Percentiles rank a stretch among this genome's conserved stretches.
Conservation (phyloP, 176 grass and related monocot species). For the Thinopyrum elongatum region DNA sequence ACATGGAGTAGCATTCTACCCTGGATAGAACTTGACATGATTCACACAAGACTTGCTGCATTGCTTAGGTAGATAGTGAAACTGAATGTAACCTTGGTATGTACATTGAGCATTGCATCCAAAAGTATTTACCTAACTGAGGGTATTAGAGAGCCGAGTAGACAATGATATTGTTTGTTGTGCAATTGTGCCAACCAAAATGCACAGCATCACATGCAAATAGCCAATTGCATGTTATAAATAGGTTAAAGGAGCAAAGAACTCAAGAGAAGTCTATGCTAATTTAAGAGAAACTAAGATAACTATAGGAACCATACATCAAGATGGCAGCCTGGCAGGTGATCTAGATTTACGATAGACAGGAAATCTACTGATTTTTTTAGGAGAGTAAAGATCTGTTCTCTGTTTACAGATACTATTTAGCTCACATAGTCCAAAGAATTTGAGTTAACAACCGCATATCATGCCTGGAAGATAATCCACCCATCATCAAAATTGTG, state of each 20-base stretch:
- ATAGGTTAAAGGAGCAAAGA: not conserved
- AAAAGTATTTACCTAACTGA: not conserved
- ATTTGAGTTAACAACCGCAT: no score
- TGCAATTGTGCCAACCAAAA: not conserved
- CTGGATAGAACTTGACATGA: not conserved
- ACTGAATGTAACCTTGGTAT: not conserved
- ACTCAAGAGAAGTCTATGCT: not conserved
- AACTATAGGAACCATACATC: no score
- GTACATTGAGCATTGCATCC: no score
- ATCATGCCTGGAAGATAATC: no score
- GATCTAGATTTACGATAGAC: no score
- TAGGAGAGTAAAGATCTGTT: no score
- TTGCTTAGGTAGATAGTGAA: not conserved
- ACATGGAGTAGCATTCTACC: not conserved
- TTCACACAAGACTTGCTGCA: not conserved
- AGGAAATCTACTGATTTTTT: no score
- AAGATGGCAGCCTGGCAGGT: no score
- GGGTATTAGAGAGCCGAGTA: not conserved
- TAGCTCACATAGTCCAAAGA: no score
- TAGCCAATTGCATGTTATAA: not conserved
- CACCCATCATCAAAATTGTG: no score
- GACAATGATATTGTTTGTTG: not conserved
- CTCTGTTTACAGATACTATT: no score
- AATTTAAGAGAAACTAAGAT: no score
- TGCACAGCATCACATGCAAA: not conserved